These are phyloP conservation scores for Aurifilum marmelostoma DNA, from an alignment of 2,329 filamentous ascomycete genomes.

Conservation along the genomic window DNA sequence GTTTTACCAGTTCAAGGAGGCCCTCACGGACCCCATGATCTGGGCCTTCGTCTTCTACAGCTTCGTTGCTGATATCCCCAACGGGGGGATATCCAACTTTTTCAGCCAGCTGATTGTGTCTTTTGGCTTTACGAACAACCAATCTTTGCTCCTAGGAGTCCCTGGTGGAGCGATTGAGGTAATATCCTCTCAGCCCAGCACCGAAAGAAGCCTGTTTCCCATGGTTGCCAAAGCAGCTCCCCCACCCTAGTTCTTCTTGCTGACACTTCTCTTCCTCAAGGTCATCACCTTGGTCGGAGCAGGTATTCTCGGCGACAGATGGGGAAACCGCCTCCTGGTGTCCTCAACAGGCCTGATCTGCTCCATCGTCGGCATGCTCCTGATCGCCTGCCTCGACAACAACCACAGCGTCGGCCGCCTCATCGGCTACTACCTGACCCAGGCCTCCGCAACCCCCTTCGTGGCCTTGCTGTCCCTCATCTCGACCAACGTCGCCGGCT, in stretches of 20 bases:
- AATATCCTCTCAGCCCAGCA: too few species aligned
- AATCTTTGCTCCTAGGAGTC: slow-evolving; percentile 67
- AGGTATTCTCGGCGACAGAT: slow-evolving; percentile 57
- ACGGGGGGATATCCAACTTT: slow-evolving; percentile 42
- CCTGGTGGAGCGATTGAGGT: slow-evolving; percentile 69
- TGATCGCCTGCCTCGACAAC: slow-evolving; percentile 66
- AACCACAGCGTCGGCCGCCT: slow-evolving; percentile 61
- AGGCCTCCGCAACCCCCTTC: slow-evolving; percentile 63
- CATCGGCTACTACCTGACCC: slow-evolving; percentile 68
- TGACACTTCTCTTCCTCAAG: slow-evolving; percentile 28
- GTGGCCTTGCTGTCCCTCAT: slow-evolving; percentile 67
- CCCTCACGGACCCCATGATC: slow-evolving; percentile 42
- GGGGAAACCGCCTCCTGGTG: slow-evolving; percentile 60
- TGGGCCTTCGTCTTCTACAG: slow-evolving; percentile 43
- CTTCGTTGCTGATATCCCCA: slow-evolving; percentile 42
- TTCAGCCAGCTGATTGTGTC: slow-evolving; percentile 48
- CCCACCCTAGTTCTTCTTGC: too few species aligned
- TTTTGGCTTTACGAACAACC: slow-evolving; percentile 66
- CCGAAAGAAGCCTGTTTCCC: too few species aligned
- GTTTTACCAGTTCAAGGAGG: slow-evolving; percentile 58
- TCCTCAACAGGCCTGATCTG: slow-evolving; percentile 54
- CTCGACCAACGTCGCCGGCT: slow-evolving; percentile 60
- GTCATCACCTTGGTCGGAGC: slow-evolving; percentile 35
- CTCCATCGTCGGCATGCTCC: slow-evolving; percentile 62
- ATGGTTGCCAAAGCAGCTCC: too few species aligned